Conservation (phyloP, 2,329 filamentous ascomycete species). For the Grosmannia serpens region DNA sequence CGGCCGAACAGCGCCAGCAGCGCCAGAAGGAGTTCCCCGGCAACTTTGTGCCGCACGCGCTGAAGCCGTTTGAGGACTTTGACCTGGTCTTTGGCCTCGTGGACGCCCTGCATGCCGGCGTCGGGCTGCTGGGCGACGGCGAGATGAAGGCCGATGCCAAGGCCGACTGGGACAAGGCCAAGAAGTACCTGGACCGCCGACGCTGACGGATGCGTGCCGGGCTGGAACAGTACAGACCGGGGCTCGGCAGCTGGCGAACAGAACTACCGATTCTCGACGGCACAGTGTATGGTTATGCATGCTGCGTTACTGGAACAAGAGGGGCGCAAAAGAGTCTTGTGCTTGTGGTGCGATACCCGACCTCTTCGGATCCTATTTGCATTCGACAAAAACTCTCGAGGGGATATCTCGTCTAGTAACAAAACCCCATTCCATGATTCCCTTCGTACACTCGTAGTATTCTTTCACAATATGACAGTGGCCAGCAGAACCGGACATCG, state of each 20-base stretch:
- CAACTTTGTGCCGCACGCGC: slow-evolving; percentile 46
- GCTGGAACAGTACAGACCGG: no score
- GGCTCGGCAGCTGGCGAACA: background rate
- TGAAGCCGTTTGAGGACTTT: slow-evolving; percentile 48
- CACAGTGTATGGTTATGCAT: background rate
- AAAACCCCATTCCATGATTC: background rate
- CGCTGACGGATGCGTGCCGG: background rate
- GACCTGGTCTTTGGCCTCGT: slow-evolving; percentile 46
- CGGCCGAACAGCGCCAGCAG: slow-evolving; percentile 25
- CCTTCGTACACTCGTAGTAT: background rate
- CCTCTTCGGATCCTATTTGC: no score
- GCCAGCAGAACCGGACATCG: background rate
- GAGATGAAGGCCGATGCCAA: slow-evolving; percentile 36
- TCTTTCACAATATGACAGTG: background rate
- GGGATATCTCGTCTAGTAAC: background rate
- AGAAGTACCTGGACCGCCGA: slow-evolving; percentile 34
- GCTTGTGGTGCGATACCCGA: no score
- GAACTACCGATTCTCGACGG: background rate
- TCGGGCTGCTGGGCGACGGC: slow-evolving; percentile 40
- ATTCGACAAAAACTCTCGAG: background rate
- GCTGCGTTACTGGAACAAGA: no score
- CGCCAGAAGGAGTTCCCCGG: slow-evolving; percentile 39
- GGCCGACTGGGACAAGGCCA: slow-evolving; percentile 42
- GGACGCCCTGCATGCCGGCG: slow-evolving; percentile 42
- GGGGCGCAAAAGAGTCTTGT: no score